These are phyloP conservation scores for Phytophthora pinifolia DNA, from an alignment of 352 stramenopile genomes.

Conservation along the genomic window DNA sequence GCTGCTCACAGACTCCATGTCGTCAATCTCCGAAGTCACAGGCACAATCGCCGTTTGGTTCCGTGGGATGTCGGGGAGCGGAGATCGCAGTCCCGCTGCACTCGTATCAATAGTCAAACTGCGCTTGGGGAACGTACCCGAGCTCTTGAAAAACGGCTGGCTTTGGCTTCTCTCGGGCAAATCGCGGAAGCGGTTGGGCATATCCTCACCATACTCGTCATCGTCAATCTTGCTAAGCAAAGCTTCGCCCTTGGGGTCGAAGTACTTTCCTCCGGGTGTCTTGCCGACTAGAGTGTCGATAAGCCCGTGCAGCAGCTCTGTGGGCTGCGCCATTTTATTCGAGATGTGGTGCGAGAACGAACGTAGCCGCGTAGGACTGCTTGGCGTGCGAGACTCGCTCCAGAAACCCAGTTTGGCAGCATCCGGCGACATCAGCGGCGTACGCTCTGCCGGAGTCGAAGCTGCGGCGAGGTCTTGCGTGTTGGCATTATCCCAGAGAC, in stretches of 20 bases:
- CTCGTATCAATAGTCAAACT: slow-evolving; percentile 54
- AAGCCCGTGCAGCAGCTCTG: slow-evolving; percentile 66
- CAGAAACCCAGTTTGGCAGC: slow-evolving; percentile 75
- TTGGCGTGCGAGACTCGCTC: slow-evolving; percentile 66
- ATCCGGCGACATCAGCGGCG: slow-evolving; percentile 54
- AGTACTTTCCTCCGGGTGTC: slow-evolving; percentile 38
- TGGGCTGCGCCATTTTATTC: slow-evolving; percentile 63
- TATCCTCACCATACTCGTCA: slow-evolving; percentile 25
- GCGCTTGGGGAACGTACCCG: slow-evolving; percentile 28
- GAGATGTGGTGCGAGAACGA: slow-evolving; percentile 78
- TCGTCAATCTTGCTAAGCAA: slow-evolving; percentile 27
- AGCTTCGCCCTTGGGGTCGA: slow-evolving; percentile 36
- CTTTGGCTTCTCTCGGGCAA: slow-evolving; percentile 41
- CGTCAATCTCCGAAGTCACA: slow-evolving; percentile 23
- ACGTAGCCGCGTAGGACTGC: slow-evolving; percentile 57
- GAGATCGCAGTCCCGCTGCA: slow-evolving; percentile 15
- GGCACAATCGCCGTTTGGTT: slow-evolving; percentile 17
- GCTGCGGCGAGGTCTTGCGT: slow-evolving; percentile 34
- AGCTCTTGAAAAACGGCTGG: slow-evolving; percentile 39
- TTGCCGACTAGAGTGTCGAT: slow-evolving; percentile 76
- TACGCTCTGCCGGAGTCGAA: slow-evolving; percentile 34
- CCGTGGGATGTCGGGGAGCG: not conserved
- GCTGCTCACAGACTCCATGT: slow-evolving; percentile 28
- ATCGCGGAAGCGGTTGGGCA: slow-evolving; percentile 20
- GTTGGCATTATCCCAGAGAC: slow-evolving; percentile 58